These are phyloP conservation scores for Salvia splendens DNA, from an alignment of 257 asterid genomes.

Conservation along the genomic window DNA sequence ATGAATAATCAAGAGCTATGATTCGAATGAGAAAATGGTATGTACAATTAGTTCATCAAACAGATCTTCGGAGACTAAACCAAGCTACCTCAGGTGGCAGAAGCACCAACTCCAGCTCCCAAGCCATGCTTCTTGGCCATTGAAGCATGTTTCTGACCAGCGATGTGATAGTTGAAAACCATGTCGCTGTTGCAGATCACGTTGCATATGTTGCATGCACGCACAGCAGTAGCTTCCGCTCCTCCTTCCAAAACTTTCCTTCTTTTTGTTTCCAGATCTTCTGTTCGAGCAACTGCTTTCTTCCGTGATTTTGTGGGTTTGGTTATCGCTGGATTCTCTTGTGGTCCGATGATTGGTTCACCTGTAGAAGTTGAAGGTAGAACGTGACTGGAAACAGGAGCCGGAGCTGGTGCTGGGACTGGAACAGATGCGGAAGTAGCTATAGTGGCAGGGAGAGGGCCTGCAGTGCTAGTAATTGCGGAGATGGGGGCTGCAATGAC, in stretches of 20 bases:
- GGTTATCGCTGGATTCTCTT: conserved; percentile 46
- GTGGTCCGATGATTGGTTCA: conserved; percentile 49
- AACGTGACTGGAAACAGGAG: conserved; percentile 3
- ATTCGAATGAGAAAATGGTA: conserved; percentile 15
- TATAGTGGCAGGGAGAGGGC: conserved; percentile 16
- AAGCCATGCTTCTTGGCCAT: conserved; percentile 48
- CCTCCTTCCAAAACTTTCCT: conserved; percentile 68
- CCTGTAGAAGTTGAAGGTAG: conserved; percentile 20
- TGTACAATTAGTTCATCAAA: conserved; percentile 22
- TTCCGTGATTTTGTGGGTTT: conserved; percentile 38
- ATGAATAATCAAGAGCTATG: not conserved
- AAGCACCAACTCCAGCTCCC: conserved; percentile 39
- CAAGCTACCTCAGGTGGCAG: conserved; percentile 31
- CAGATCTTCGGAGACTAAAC: conserved; percentile 9
- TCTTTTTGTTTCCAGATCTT: conserved; percentile 62
- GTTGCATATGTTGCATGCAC: conserved; percentile 55
- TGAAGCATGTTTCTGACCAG: conserved; percentile 70
- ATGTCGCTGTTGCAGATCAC: conserved; percentile 80
- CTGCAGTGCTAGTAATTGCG: conserved; percentile 8
- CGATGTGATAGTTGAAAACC: conserved; percentile 56
- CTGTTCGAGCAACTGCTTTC: conserved; percentile 42
- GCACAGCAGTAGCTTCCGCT: conserved; percentile 56
- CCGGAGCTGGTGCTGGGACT: not conserved
- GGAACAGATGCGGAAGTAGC: conserved; percentile 26
- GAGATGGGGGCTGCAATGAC: conserved; percentile 25